Percentiles rank a stretch among this genome's conserved stretches.
phyloP scores from a whole-genome alignment of 306 rosid genomes.

The Acacia acuminata region DNA sequence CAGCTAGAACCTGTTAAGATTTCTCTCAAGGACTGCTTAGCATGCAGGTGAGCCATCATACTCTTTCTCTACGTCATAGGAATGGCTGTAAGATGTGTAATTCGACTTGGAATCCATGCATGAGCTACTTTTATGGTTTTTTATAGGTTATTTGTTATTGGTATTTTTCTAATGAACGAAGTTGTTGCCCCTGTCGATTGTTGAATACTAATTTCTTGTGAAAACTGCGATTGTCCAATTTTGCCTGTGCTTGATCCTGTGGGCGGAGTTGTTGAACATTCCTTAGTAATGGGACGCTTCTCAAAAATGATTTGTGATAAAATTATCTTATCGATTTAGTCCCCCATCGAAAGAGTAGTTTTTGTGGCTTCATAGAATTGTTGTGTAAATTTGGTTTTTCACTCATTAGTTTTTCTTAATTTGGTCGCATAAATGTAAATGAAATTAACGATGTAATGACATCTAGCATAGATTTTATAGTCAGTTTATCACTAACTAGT shows the following conservation, averaged over 20 bases:
- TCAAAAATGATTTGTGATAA: not conserved
- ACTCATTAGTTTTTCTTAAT: not conserved
- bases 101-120: not conserved
- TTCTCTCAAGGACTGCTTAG: conserved; percentile 96
- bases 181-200: not conserved
- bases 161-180: not conserved
- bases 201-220: not conserved
- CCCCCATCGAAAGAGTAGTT: not conserved
- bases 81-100: not conserved
- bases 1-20: conserved; percentile 84
- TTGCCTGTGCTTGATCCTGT: not conserved
- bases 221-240: not conserved
- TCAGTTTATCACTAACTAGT: not conserved
- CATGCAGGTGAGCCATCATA: conserved; percentile 71
- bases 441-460: not conserved
- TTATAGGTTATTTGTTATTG: not conserved
- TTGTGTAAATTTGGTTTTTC: not conserved
- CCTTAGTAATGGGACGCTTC: not conserved
- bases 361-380: not conserved
- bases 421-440: not conserved
- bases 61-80: not conserved
- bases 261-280: not conserved
- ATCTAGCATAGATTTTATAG: not conserved
- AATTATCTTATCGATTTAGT: not conserved
- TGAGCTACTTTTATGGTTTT: not conserved